Conservation (phyloP, 257 asterid species). For the Vinca minor region DNA sequence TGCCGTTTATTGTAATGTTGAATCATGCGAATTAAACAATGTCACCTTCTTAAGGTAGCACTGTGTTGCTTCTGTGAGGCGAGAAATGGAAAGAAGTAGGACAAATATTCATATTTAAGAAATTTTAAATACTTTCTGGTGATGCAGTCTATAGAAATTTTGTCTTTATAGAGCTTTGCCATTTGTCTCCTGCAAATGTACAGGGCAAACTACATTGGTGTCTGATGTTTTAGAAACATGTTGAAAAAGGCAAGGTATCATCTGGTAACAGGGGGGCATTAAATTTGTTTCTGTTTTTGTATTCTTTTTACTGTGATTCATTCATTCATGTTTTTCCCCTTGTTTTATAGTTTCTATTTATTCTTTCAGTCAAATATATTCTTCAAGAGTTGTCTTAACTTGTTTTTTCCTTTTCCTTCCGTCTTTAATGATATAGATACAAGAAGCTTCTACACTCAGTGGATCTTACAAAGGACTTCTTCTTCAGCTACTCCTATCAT, state of each 20-base stretch:
- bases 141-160: constrained; percentile 31
- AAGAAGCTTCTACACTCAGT: constrained; percentile 78
- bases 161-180: constrained; percentile 39
- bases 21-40: constrained; percentile 6
- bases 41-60: constrained; percentile 5
- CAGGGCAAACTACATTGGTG: constrained; percentile 58
- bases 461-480: constrained; percentile 98
- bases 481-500: constrained; percentile 90
- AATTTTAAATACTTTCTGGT: constrained; percentile 16
- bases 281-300: constrained; percentile 20
- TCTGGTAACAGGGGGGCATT: constrained; percentile 41
- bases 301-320: constrained; percentile 13
- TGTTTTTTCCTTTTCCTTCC: constrained; percentile 30
- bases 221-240: constrained; percentile 57
- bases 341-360: background rate
- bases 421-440: constrained; percentile 58
- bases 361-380: background rate
- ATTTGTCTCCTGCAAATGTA: constrained; percentile 42
- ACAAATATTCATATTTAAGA: constrained; percentile 8
- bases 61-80: background rate
- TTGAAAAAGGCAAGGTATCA: constrained; percentile 65
- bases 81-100: background rate
- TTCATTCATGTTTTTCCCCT: background rate
- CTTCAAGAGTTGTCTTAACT: constrained; percentile 38
- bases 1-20: constrained; percentile 23